Evolutionary conservation across 2,329 filamentous ascomycete species (phyloP), one percentile per base, ranked within the genome.

Genomic region (Aspergillus chevalieri): DNA sequence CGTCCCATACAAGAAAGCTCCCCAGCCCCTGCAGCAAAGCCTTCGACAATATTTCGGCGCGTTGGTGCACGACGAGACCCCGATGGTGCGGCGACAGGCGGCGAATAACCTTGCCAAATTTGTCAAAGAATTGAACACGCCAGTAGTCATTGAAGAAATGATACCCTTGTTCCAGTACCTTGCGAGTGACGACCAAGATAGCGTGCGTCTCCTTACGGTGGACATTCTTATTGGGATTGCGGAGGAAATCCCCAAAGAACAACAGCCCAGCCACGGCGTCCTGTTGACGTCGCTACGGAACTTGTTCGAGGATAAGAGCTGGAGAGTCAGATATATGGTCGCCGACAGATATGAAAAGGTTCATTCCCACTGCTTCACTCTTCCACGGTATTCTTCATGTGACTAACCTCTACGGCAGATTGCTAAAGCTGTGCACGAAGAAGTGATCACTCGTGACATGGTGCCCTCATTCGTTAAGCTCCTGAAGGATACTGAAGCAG

Each of bases 311-410:
- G 93, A 98, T 71, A 98, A 97, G 82, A 97, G 93, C 76, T 98
- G 93, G 93, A 85, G 93, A 65, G 93, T 98, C 52, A 84, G 93
- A 68, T 98, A 97, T 73, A 98, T 98, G 93, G 93, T 98, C 62
- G 93, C 93, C 44, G 93, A 98, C 72, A 84, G 90, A 68, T 98
- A 96, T 66, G 93, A 98, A 73, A 96, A 97, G 86, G 89, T 89
- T 30, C 10, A 66, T 45, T 66, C 47, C 15, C 6, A 24, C n/a
- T 42, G 34, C 19, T 43, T 47, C 28, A n/a, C 5, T 14, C n/a
- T 33, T 28, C 22, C 14, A 4, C 49, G 26, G 14, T 12, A n/a
- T 14, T 5, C 0, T 45, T 26, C 10, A 47, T 14, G 24, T 42
- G 41, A 30, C n/a, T 61, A 50, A 66, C 41, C 15, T 12, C 28